phyloP scores from a whole-genome alignment of 2,329 filamentous ascomycete species.

The Scolecobasidium constrictum region DNA sequence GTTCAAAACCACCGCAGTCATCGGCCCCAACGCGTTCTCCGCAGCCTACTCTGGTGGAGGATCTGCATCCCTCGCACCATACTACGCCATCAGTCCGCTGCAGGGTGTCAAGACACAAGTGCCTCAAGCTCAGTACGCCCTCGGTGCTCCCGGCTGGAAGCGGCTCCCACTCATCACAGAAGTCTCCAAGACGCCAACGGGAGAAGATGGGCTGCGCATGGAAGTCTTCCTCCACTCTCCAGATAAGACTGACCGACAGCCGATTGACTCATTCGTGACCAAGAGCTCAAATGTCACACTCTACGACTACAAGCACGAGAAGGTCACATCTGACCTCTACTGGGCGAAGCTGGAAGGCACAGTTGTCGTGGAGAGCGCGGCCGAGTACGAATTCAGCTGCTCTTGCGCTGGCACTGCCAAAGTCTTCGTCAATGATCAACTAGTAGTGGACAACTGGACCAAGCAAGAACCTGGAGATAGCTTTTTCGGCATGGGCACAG shows the following conservation, averaged over 20 bases:
- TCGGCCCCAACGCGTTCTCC: conserved; percentile 43
- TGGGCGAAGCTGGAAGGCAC: conserved; percentile 13
- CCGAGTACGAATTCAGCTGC: conserved; percentile 13
- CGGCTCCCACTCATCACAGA: neutral
- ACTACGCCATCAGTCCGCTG: conserved; percentile 24
- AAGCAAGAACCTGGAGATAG: conserved; percentile 48
- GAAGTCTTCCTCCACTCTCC: neutral
- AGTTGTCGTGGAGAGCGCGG: conserved; percentile 10
- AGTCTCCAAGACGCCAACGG: neutral
- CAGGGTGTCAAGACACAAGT: conserved; percentile 8
- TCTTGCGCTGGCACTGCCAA: conserved; percentile 17
- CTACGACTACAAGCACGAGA: conserved; percentile 10
- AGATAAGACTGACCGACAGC: neutral
- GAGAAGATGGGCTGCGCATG: neutral
- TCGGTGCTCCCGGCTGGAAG: neutral
- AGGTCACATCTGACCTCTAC: conserved; percentile 9
- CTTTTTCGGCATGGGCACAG: conserved; percentile 52
- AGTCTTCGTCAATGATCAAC: conserved; percentile 24
- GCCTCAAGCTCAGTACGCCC: neutral
- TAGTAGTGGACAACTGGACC: conserved; percentile 27
- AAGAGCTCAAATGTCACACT: neutral
- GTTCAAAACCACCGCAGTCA: conserved; percentile 46
- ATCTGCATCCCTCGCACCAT: conserved; percentile 55
- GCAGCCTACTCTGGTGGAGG: conserved; percentile 49
- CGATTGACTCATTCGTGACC: neutral